Base-by-base conservation (phyloP, 148 eudicot genomes). In the Spergularia bocconei region DNA sequence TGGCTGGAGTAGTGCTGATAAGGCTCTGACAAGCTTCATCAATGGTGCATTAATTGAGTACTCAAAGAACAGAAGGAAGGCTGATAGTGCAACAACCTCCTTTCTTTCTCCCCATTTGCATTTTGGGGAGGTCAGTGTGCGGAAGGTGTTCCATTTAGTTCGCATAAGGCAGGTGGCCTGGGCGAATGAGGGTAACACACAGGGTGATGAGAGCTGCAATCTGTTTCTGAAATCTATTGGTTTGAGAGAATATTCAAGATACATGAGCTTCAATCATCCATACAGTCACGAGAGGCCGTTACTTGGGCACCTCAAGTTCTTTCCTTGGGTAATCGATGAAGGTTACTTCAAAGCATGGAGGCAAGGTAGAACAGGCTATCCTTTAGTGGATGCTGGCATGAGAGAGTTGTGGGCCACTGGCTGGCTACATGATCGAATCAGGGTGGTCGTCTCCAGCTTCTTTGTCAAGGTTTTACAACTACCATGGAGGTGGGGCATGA, bases 401-500 rank as follows among this genome's bases (percentile, higher is more conserved):
- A 90, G 98, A 82, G 99, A 95, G 83, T 72, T 95, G 16, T 95
- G 99, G 99, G 99, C 99, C 59, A 88, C 99, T 12, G 99, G 98
- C 39, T 95, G 99, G 99, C 80, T 95, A 38, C 99, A 95, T 76
- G 99, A 95, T 83, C 78, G 97, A 60, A 95, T 95, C 73, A 75
- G 99, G 50, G 98, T 95, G 13, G 99, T 95, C 33, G 99, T 95
- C 15, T 85, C 99, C 13, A 95, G 99, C 77, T 95, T 95, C 90
- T 95, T 92, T 80, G 99, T 95, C 70, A 95, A 95, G 80, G 96
- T 95, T 84, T 83, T 95, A 67, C 99, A 92, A 84, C 90, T 95
- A 64, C 99, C 99, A 2, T 95, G 99, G 99, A 87, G 92, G 81
- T 95, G 98, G 99, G 99, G 99, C 20, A 92, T 95, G 99, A 95